Conservation (phyloP, 495 filamentous ascomycete genomes). For the Podospora sp. region DNA sequence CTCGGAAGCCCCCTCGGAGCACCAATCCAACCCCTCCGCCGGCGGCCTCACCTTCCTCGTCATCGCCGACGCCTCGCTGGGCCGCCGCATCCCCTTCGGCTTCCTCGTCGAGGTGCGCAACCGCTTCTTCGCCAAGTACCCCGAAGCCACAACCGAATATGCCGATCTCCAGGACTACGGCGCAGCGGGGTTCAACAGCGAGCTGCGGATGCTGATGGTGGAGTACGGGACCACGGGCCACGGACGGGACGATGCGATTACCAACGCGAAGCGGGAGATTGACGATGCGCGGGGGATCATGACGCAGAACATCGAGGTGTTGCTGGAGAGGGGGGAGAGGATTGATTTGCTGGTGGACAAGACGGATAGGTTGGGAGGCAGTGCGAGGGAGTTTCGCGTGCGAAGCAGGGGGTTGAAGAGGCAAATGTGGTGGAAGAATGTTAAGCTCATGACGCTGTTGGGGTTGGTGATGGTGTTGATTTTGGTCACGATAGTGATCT, state of each 20-base stretch:
- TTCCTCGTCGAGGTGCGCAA: constrained; percentile 90
- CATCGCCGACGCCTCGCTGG: constrained; percentile 73
- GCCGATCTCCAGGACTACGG: constrained; percentile 82
- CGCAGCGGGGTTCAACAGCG: constrained; percentile 79
- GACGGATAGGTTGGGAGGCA: constrained; percentile 86
- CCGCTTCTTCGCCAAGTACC: constrained; percentile 78
- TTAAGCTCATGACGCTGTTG: constrained; percentile 87
- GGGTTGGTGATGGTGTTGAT: constrained; percentile 81
- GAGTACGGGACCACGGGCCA: constrained; percentile 77
- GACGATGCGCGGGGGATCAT: constrained; percentile 94
- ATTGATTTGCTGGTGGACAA: constrained; percentile 97
- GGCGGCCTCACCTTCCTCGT: constrained; percentile 86
- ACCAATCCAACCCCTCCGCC: constrained; percentile 54
- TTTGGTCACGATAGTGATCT: constrained; percentile 54
- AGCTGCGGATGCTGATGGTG: constrained; percentile 76
- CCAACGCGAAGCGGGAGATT: constrained; percentile 83
- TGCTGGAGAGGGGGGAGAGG: constrained; percentile 90
- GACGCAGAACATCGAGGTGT: constrained; percentile 97
- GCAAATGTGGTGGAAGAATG: constrained; percentile 99
- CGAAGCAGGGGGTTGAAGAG: constrained; percentile 80
- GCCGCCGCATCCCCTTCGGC: constrained; percentile 87
- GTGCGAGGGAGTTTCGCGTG: constrained; percentile 86
- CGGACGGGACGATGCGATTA: constrained; percentile 79
- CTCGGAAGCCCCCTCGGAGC: constrained; percentile 74
- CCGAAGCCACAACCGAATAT: constrained; percentile 68